Evolutionary conservation across 192 early-diverging fungal species (phyloP).

Genomic region (Thamnidium elegans): DNA sequence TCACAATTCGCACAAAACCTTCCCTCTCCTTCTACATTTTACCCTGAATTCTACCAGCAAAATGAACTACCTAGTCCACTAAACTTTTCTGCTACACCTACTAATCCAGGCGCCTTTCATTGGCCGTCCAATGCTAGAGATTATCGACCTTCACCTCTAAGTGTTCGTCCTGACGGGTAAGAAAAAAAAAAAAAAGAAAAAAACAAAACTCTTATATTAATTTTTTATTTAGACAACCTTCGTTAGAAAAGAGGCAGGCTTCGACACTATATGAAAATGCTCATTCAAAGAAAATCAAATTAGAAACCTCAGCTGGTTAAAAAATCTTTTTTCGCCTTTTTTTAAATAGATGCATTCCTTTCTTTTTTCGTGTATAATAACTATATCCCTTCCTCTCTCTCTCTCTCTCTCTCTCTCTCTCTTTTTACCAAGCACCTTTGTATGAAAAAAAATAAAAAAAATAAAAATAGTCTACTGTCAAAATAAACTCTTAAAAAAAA

Average conservation of each 20-base stretch:
- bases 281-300: slow-evolving; percentile 6
- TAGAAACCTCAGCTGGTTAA: slow-evolving; percentile 9
- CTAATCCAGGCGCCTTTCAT: slow-evolving; percentile 33
- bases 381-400: no score
- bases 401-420: no score
- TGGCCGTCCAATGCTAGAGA: slow-evolving; percentile 16
- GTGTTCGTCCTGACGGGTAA: slow-evolving; percentile 6
- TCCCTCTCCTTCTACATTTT: slow-evolving; percentile 76
- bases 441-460: no score
- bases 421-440: no score
- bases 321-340: background rate
- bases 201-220: background rate
- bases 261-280: slow-evolving; percentile 1
- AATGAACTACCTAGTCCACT: slow-evolving; percentile 71
- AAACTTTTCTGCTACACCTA: slow-evolving; percentile 72
- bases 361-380: no score
- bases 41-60: slow-evolving; percentile 71
- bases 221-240: background rate
- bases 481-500: no score
- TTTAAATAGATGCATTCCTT: background rate
- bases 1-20: slow-evolving; percentile 67
- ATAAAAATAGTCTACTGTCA: no score
- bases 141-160: slow-evolving; percentile 12
- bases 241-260: background rate
- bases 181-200: background rate